phyloP scores from a whole-genome alignment of 2,329 filamentous ascomycete genomes.

The Beauveria varroae region DNA sequence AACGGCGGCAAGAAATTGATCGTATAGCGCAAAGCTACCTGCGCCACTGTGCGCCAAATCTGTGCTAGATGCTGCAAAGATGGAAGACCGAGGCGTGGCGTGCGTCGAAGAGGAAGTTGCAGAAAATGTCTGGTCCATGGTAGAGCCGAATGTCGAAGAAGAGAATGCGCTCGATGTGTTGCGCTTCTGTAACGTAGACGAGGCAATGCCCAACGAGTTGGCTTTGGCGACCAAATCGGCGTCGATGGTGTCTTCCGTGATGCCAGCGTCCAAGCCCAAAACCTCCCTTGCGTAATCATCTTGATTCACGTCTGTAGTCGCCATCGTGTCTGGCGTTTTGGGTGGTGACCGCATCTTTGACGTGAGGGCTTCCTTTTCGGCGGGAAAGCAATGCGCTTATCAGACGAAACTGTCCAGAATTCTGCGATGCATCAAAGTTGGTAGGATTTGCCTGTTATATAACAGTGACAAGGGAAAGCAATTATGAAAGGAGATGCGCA shows the following conservation, averaged over 20 bases:
- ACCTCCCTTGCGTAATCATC: conserved; percentile 23
- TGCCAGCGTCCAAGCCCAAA: conserved; percentile 24
- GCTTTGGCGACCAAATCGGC: conserved; percentile 28
- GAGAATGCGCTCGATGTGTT: conserved; percentile 35
- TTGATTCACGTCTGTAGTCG: neutral
- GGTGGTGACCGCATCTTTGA: neutral
- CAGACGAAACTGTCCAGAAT: neutral
- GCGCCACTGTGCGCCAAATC: conserved; percentile 4
- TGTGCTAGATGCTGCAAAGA: conserved; percentile 22
- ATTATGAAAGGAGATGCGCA: neutral
- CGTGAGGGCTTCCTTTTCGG: neutral
- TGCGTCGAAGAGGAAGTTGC: conserved; percentile 34
- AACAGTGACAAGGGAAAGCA: neutral
- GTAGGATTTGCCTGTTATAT: conserved; percentile 4
- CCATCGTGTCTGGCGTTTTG: neutral
- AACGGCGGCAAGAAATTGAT: conserved; percentile 40
- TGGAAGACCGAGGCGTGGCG: conserved; percentile 36
- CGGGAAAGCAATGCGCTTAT: neutral
- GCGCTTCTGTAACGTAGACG: conserved; percentile 25
- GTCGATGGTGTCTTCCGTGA: conserved; percentile 33
- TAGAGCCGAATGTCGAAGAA: conserved; percentile 31
- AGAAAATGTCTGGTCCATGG: conserved; percentile 38
- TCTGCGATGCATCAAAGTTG: neutral
- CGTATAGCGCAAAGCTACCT: conserved; percentile 39
- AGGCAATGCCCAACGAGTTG: conserved; percentile 27